Conservation (phyloP, 345 rosid species). For the Eutrema japonicum region DNA sequence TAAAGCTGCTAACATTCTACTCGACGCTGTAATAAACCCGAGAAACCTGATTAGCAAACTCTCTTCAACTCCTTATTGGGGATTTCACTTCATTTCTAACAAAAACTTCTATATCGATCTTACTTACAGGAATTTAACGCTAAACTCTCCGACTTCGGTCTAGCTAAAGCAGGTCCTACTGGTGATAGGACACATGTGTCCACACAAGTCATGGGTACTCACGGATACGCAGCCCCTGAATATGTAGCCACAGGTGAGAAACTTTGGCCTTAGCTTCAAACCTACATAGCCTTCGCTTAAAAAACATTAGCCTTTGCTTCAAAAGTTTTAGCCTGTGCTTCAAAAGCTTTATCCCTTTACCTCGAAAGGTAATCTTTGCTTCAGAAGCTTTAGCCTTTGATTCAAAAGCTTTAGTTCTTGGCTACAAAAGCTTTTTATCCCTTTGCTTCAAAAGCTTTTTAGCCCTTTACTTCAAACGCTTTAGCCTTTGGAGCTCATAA, state of each 20-base stretch:
- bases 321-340: not conserved
- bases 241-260: conserved; percentile 89
- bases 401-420: too few species aligned
- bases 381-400: not conserved
- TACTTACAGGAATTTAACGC: conserved; percentile 80
- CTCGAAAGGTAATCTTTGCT: not conserved
- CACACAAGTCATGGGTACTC: conserved; percentile 97
- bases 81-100: conserved; percentile 22
- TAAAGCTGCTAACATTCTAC: conserved; percentile 93
- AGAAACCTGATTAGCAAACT: conserved; percentile 8
- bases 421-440: not conserved
- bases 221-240: conserved; percentile 97
- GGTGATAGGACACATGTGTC: conserved; percentile 97
- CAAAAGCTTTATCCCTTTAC: not conserved
- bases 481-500: not conserved
- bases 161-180: conserved; percentile 98
- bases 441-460: not conserved
- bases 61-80: not conserved
- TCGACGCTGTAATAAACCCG: conserved; percentile 67
- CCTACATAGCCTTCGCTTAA: not conserved
- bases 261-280: conserved; percentile 4
- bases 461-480: not conserved
- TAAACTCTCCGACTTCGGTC: conserved; percentile 90
- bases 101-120: not conserved
- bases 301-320: not conserved